Conservation (phyloP, 306 rosid genomes). For the Begonia fuchsioides region DNA sequence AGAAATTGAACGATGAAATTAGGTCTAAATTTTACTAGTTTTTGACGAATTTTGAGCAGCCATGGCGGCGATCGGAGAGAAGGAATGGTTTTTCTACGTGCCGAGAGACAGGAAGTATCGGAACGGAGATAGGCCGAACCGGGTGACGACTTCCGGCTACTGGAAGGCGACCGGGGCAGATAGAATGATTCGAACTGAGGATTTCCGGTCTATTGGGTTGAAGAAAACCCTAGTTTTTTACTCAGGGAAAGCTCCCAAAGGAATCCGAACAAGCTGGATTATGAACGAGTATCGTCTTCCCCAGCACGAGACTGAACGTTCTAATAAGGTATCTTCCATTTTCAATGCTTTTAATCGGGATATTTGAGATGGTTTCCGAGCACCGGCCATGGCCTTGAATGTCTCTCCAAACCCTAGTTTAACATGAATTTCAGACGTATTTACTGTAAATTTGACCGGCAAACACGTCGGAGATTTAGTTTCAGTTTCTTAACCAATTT, state of each 20-base stretch:
- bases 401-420: no score
- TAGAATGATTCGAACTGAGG: constrained; percentile 72
- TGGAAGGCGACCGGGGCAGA: constrained; percentile 99
- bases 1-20: no score
- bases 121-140: constrained; percentile 85
- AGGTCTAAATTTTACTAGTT: no score
- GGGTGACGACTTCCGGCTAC: constrained; percentile 87
- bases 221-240: constrained; percentile 99
- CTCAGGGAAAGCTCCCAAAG: constrained; percentile 95
- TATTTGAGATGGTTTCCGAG: no score
- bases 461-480: no score
- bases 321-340: constrained; percentile 57
- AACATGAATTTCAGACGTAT: no score
- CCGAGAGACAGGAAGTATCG: constrained; percentile 86
- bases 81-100: constrained; percentile 97
- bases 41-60: constrained; percentile 20
- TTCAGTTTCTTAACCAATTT: no score
- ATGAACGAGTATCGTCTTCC: constrained; percentile 99
- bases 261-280: constrained; percentile 92
- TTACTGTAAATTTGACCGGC: no score
- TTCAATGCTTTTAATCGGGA: neutral
- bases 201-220: constrained; percentile 63
- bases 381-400: no score
- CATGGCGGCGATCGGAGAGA: constrained; percentile 94
- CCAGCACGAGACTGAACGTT: constrained; percentile 83